A percentile compares a stretch with the other conserved stretches of the same genome.
Conservation (phyloP, 164 flowering plant genomes). For the Macadamia tetraphylla region DNA sequence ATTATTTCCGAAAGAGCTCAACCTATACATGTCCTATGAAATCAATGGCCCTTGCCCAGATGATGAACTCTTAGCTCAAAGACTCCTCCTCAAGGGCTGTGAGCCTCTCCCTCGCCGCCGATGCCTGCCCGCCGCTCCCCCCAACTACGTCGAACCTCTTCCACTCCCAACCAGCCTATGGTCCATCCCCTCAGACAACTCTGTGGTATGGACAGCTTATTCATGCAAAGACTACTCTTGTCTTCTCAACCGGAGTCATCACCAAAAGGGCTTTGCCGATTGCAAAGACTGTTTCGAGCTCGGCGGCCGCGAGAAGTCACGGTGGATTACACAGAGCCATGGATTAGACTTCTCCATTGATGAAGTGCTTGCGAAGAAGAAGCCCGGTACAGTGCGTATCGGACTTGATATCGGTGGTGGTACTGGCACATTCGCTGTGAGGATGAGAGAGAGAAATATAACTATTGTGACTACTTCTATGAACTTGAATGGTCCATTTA, state of each 20-base stretch:
- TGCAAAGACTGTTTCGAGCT: conserved; percentile 75
- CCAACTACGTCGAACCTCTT: conserved; percentile 33
- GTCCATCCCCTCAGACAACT: conserved; percentile 48
- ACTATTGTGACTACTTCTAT: conserved; percentile 61
- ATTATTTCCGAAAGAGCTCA: conserved; percentile 27
- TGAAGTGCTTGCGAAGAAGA: conserved; percentile 35
- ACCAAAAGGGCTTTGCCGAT: conserved; percentile 42
- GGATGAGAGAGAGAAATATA: conserved; percentile 55
- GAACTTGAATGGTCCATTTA: conserved; percentile 71
- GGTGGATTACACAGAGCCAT: conserved; percentile 25
- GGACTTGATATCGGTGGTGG: conserved; percentile 82
- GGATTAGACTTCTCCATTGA: conserved; percentile 49
- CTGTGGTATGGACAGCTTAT: conserved; percentile 57
- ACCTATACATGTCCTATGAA: conserved; percentile 44
- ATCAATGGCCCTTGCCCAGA: conserved; percentile 53
- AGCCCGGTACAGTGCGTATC: conserved; percentile 44
- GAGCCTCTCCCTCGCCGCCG: conserved; percentile 76
- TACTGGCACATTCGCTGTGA: conserved; percentile 47
- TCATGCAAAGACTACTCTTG: conserved; percentile 57
- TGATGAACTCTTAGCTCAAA: conserved; percentile 53
- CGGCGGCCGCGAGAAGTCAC: conserved; percentile 36
- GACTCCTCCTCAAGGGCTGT: conserved; percentile 61
- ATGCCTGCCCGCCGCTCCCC: conserved; percentile 39
- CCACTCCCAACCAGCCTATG: conserved; percentile 46
- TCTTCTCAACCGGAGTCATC: conserved; percentile 33